Conservation (phyloP, 352 stramenopile species). For the Phytophthora citrophthora region DNA sequence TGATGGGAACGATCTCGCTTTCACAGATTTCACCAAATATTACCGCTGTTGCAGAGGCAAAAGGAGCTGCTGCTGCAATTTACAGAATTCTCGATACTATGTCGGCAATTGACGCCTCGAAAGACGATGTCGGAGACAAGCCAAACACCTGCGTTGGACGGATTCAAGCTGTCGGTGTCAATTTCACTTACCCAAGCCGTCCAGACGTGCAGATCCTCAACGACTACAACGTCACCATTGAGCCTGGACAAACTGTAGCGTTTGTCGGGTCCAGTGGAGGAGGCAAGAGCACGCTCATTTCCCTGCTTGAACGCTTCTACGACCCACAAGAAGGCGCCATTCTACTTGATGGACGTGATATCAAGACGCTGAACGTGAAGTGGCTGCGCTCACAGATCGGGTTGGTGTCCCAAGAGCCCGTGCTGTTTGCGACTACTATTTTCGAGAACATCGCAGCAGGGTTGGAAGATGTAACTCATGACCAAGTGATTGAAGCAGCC, state of each 20-base stretch:
- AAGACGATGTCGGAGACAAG: slow-evolving; percentile 16
- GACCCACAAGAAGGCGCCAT: slow-evolving; percentile 73
- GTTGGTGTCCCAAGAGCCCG: slow-evolving; percentile 85
- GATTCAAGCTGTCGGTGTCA: no score
- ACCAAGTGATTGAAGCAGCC: slow-evolving; percentile 70
- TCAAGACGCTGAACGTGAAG: slow-evolving; percentile 82
- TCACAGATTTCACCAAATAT: slow-evolving; percentile 63
- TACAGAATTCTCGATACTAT: slow-evolving; percentile 57
- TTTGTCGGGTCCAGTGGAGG: slow-evolving; percentile 38
- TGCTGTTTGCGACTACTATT: slow-evolving; percentile 90
- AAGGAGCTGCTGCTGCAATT: slow-evolving; percentile 43
- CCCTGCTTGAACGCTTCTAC: slow-evolving; percentile 94
- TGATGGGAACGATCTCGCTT: slow-evolving; percentile 53
- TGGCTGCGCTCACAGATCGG: slow-evolving; percentile 69
- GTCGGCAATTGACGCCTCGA: slow-evolving; percentile 52
- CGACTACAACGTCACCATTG: slow-evolving; percentile 43
- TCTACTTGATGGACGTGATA: slow-evolving; percentile 77
- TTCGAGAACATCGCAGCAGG: slow-evolving; percentile 90
- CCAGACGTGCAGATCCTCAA: slow-evolving; percentile 38
- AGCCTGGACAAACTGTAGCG: slow-evolving; percentile 34
- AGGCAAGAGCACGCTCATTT: slow-evolving; percentile 52
- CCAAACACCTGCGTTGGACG: slow-evolving; percentile 28
- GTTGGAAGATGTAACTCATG: slow-evolving; percentile 54
- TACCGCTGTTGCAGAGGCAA: slow-evolving; percentile 48
- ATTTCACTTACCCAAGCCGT: slow-evolving; percentile 75